Percentiles rank a stretch among this genome's conserved stretches.
These are phyloP conservation scores for Populus tremula DNA, from an alignment of 345 rosid species.

Conservation along the genomic window DNA sequence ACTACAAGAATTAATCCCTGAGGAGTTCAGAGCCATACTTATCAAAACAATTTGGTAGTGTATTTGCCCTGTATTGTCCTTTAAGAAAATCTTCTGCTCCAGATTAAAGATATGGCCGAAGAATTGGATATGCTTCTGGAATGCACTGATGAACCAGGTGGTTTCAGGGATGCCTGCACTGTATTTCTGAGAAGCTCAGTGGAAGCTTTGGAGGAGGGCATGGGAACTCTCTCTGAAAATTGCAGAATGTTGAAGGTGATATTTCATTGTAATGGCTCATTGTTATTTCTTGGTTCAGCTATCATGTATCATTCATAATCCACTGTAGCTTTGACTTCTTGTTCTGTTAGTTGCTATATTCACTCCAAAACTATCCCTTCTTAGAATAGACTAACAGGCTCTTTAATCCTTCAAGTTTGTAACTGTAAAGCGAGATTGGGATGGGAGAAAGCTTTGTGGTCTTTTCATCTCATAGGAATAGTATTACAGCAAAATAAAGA, in stretches of 20 bases:
- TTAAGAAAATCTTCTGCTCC: slow-evolving; percentile 14
- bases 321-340: slow-evolving; percentile 8
- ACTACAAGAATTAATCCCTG: slow-evolving; percentile 34
- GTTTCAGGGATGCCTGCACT: slow-evolving; percentile 79
- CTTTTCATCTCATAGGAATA: background rate
- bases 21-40: slow-evolving; percentile 53
- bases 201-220: slow-evolving; percentile 68
- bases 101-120: slow-evolving; percentile 79
- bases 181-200: slow-evolving; percentile 50
- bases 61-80: background rate
- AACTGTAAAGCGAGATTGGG: background rate
- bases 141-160: slow-evolving; percentile 72
- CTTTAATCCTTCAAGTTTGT: background rate
- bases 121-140: slow-evolving; percentile 74
- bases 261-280: background rate
- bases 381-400: background rate
- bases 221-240: slow-evolving; percentile 52
- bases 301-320: background rate
- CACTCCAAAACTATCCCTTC: background rate
- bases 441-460: background rate
- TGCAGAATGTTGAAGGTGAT: slow-evolving; percentile 68
- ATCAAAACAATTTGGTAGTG: slow-evolving; percentile 68
- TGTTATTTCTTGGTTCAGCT: background rate
- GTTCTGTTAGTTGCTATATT: slow-evolving; percentile 12
- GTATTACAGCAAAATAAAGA: background rate